Evolutionary conservation across 1,284 basidiomycete genomes (phyloP), one percentile per base, ranked within the genome.

Genomic region (Trichosporon coremiiforme): DNA sequence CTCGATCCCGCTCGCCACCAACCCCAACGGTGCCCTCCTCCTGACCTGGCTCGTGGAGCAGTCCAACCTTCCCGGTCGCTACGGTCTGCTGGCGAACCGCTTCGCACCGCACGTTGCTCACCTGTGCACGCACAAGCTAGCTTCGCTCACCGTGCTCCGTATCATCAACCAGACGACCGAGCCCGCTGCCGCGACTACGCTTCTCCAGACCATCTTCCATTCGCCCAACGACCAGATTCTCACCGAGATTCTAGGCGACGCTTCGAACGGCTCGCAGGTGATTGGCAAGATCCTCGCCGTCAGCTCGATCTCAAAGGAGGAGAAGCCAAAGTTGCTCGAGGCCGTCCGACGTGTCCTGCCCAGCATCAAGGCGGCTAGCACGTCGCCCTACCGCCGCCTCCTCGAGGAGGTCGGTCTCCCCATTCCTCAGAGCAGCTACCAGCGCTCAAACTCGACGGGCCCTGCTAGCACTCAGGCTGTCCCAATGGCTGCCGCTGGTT

Each of bases 11-110:
- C 87, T 99, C 70, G 95, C 96, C 4, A 99, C 96, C 36, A 98
- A 97, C 80, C 93, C 95, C 12, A 99, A 99, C 77, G 97, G 97
- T 64, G 93, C 96, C 0, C 85, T 99, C 68, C 86, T 99, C 66
- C 85, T 99, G 66, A 98, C 95, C 2, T 99, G 97, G 97, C 87
- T 99, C 35, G 88, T 99, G 70, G 97, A 99, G 79, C 91, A 93
- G 0, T 96, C 94, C 55, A 89, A 89, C 73, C 91, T 99, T 84
- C 91, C 93, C 0, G 96, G 95, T 3, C 88, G 97, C 55, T 98
- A 96, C 85, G 90, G 91, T 67, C 86, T 99, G 65, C 87, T 99
- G 55, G 94, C 96, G 0, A 94, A 94, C 64, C 91, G 96, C 55
- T 96, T 99, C 81, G 93, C 93, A 0, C 94, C 97, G 50, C 95